Percentiles rank a stretch among this genome's conserved stretches.
These are phyloP conservation scores for Suhomyces sp. DNA, from an alignment of 805 yeast genomes.

Conservation along the genomic window DNA sequence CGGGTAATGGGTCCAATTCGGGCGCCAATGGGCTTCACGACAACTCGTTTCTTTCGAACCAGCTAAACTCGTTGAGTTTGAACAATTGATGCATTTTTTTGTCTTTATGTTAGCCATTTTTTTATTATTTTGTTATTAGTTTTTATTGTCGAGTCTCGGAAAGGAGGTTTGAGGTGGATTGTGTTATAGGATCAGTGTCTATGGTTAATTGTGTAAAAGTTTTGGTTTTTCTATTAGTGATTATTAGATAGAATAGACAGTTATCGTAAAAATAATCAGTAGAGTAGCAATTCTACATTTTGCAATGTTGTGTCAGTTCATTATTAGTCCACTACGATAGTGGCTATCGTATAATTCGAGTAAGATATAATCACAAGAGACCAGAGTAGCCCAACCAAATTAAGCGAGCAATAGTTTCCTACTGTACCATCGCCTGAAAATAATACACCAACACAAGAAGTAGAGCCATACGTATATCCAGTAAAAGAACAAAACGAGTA, in stretches of 20 bases:
- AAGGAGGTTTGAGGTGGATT: constrained; percentile 2
- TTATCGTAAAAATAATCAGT: not conserved
- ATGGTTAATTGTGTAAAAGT: not conserved
- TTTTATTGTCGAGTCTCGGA: not conserved
- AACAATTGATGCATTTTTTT: constrained; percentile 11
- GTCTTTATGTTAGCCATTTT: not conserved
- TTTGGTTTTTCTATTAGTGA: not conserved
- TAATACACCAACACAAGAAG: too few species aligned
- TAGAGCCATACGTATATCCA: too few species aligned
- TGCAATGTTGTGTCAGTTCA: too few species aligned
- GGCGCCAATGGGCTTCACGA: constrained; percentile 3
- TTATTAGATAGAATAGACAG: constrained; percentile 1
- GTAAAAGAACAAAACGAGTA: too few species aligned
- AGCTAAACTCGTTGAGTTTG: constrained; percentile 34
- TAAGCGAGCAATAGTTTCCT: too few species aligned
- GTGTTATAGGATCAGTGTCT: not conserved
- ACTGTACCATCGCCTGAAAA: too few species aligned
- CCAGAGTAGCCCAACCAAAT: too few species aligned
- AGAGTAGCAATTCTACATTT: too few species aligned
- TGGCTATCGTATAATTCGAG: too few species aligned
- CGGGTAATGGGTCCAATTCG: constrained; percentile 3
- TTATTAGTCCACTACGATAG: too few species aligned
- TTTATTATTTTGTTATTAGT: not conserved
- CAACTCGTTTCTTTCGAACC: constrained; percentile 21
- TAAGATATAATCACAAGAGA: too few species aligned